Evolutionary conservation across 129 eudicot species (phyloP).

Genomic region (Flaveria linearis): DNA sequence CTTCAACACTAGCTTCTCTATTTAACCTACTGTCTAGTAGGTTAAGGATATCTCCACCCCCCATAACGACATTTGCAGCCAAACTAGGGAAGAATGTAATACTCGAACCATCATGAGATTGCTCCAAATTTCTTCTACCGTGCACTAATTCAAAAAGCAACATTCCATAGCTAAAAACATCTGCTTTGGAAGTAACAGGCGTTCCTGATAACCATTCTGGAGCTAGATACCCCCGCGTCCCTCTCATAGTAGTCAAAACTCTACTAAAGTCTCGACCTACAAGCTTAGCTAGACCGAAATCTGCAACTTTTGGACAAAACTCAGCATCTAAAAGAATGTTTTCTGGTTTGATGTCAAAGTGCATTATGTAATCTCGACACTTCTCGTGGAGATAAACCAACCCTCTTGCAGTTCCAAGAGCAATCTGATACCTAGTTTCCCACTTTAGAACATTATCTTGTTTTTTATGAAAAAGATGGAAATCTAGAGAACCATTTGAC

Average conservation of each 20-base stretch:
- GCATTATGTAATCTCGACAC: conserved; percentile 71
- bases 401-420: conserved; percentile 69
- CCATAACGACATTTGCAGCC: conserved; percentile 45
- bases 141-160: conserved; percentile 64
- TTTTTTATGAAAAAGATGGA: conserved; percentile 44
- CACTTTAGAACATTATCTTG: conserved; percentile 42
- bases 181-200: conserved; percentile 68
- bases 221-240: conserved; percentile 72
- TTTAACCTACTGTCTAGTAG: conserved; percentile 60
- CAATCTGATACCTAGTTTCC: conserved; percentile 65
- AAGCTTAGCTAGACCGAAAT: conserved; percentile 88
- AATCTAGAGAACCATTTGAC: conserved; percentile 59
- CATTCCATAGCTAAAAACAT: conserved; percentile 82
- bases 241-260: conserved; percentile 65
- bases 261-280: conserved; percentile 70
- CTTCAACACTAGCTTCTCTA: conserved; percentile 46
- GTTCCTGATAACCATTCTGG: conserved; percentile 80
- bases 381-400: conserved; percentile 71
- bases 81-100: conserved; percentile 52
- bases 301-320: conserved; percentile 60
- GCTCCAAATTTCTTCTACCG: conserved; percentile 54
- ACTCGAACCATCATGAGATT: conserved; percentile 34
- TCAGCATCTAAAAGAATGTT: conserved; percentile 64
- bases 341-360: conserved; percentile 81
- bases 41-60: conserved; percentile 65